A percentile compares a stretch with the other conserved stretches of the same genome.
These are phyloP conservation scores for Phycomyces nitens DNA, from an alignment of 192 early-diverging fungal genomes.

Conservation along the genomic window DNA sequence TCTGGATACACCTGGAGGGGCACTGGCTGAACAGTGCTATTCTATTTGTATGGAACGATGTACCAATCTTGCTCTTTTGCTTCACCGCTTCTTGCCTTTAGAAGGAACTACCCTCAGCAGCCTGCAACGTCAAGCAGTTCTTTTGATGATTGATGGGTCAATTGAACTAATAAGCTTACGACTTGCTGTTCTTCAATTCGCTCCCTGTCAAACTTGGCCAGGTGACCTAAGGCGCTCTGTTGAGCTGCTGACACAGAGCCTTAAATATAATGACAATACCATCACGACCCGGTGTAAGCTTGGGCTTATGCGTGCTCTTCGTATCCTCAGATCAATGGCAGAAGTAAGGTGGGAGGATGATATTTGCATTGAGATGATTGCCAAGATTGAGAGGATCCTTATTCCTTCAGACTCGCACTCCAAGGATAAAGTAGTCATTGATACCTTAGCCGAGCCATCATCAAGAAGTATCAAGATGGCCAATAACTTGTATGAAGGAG, in stretches of 20 bases:
- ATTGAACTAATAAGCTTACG: constrained; percentile 19
- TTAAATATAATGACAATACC: constrained; percentile 11
- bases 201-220: constrained; percentile 26
- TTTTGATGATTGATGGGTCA: constrained; percentile 16
- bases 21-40: constrained; percentile 17
- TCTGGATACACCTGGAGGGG: background rate
- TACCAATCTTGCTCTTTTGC: constrained; percentile 15
- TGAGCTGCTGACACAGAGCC: constrained; percentile 11
- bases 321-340: constrained; percentile 18
- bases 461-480: constrained; percentile 12
- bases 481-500: constrained; percentile 12
- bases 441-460: background rate
- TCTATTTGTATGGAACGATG: constrained; percentile 24
- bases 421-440: background rate
- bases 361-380: constrained; percentile 15
- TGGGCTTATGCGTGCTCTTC: constrained; percentile 20
- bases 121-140: constrained; percentile 12
- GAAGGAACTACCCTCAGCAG: constrained; percentile 9
- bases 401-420: background rate
- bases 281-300: constrained; percentile 14
- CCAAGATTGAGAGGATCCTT: constrained; percentile 11
- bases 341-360: constrained; percentile 23
- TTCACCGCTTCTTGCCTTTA: background rate
- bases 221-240: constrained; percentile 19
- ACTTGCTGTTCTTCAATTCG: constrained; percentile 14